Conservation (phyloP, 345 rosid species). For the Citrus trifoliata region DNA sequence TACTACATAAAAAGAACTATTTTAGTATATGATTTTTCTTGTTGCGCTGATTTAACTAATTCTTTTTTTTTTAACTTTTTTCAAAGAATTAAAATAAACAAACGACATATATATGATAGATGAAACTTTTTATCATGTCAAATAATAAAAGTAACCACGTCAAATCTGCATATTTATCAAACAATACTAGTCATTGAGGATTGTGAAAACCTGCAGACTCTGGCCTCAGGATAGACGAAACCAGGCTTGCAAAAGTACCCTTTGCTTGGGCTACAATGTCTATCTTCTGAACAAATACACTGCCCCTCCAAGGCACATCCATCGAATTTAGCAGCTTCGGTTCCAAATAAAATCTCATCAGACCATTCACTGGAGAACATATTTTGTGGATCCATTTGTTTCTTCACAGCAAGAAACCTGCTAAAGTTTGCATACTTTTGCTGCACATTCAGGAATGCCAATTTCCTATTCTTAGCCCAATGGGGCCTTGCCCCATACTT, state of each 20-base stretch:
- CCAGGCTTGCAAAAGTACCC: slow-evolving; percentile 71
- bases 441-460: slow-evolving; percentile 58
- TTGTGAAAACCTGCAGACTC: slow-evolving; percentile 61
- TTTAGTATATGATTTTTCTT: no score
- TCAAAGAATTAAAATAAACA: no score
- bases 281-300: slow-evolving; percentile 77
- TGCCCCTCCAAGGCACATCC: slow-evolving; percentile 86
- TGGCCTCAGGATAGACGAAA: slow-evolving; percentile 57
- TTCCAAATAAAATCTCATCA: slow-evolving; percentile 56
- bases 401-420: slow-evolving; percentile 56
- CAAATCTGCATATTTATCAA: not conserved
- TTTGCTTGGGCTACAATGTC: slow-evolving; percentile 62
- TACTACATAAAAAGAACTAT: no score
- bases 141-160: no score
- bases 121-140: not conserved
- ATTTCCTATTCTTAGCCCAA: slow-evolving; percentile 82
- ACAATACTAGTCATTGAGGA: not conserved
- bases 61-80: no score
- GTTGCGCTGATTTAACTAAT: no score
- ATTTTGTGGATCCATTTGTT: slow-evolving; percentile 55
- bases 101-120: not conserved
- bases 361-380: slow-evolving; percentile 85
- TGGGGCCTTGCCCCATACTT: slow-evolving; percentile 81
- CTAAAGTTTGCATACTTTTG: slow-evolving; percentile 44
- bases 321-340: slow-evolving; percentile 38